Percentiles rank a stretch among this genome's conserved stretches.
phyloP scores from a whole-genome alignment of 306 rosid species.

The Dalbergia cultrata region DNA sequence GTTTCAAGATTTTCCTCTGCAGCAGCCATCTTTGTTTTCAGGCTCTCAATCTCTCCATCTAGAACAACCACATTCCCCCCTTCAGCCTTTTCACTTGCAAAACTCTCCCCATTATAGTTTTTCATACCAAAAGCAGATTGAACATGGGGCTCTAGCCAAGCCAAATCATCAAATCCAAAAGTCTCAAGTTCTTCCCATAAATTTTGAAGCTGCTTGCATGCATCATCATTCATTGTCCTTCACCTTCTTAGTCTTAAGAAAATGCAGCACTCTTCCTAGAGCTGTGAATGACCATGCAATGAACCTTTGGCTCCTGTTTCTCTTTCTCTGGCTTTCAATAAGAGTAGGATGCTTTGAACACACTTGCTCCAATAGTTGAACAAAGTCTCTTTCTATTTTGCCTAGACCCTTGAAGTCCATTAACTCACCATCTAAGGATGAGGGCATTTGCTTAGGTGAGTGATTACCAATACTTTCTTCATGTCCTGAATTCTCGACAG shows the following conservation, averaged over 20 bases:
- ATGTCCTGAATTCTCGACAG: constrained; percentile 20
- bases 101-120: neutral
- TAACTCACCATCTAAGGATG: neutral
- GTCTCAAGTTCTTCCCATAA: constrained; percentile 42
- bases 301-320: neutral
- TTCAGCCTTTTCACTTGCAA: constrained; percentile 2
- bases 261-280: constrained; percentile 31
- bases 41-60: neutral
- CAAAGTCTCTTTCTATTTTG: neutral
- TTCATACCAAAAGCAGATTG: constrained; percentile 13
- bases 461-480: too few species aligned
- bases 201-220: constrained; percentile 12
- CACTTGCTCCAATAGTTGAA: constrained; percentile 8
- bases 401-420: constrained; percentile 12
- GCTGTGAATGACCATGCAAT: constrained; percentile 10
- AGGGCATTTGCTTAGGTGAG: neutral
- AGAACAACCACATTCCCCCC: neutral
- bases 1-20: constrained; percentile 8
- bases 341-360: neutral
- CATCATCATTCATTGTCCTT: constrained; percentile 28
- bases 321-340: constrained; percentile 6
- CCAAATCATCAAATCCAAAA: constrained; percentile 23
- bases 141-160: constrained; percentile 44
- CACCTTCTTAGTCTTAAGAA: constrained; percentile 30
- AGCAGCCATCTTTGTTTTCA: neutral